Evolutionary conservation across 345 rosid genomes (phyloP).

Genomic region (Dipteronia dyeriana): DNA sequence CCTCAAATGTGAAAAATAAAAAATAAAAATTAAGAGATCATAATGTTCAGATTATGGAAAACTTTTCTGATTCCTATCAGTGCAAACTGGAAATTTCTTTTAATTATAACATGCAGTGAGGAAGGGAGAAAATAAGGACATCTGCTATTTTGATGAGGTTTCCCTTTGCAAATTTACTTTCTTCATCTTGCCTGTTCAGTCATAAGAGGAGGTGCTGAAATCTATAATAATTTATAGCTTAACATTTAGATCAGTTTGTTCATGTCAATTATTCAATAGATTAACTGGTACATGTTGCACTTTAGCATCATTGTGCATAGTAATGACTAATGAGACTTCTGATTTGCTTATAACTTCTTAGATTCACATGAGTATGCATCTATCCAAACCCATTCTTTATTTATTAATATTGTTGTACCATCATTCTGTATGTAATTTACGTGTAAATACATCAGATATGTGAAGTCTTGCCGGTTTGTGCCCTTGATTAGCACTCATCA

Average conservation of each 20-base stretch:
- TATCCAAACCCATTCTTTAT: neutral
- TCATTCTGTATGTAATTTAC: neutral
- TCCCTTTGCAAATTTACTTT: neutral
- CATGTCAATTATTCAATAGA: neutral
- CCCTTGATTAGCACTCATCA: neutral
- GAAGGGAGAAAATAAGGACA: neutral
- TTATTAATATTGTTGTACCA: neutral
- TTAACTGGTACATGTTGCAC: neutral
- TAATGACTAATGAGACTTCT: neutral
- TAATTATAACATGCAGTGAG: neutral
- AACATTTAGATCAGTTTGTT: neutral
- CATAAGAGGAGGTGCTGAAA: neutral
- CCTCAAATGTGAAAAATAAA: neutral
- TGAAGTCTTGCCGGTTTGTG: neutral
- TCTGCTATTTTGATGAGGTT: neutral
- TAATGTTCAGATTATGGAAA: conserved; percentile 15
- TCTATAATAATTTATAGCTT: neutral
- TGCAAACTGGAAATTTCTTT: neutral
- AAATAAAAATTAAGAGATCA: neutral
- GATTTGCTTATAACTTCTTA: neutral
- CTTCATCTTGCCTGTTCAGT: neutral
- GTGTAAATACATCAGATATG: neutral
- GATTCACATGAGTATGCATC: neutral
- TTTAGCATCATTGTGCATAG: neutral
- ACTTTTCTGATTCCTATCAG: neutral